Conservation (phyloP, 805 yeast species). For the Candida incommunis region DNA sequence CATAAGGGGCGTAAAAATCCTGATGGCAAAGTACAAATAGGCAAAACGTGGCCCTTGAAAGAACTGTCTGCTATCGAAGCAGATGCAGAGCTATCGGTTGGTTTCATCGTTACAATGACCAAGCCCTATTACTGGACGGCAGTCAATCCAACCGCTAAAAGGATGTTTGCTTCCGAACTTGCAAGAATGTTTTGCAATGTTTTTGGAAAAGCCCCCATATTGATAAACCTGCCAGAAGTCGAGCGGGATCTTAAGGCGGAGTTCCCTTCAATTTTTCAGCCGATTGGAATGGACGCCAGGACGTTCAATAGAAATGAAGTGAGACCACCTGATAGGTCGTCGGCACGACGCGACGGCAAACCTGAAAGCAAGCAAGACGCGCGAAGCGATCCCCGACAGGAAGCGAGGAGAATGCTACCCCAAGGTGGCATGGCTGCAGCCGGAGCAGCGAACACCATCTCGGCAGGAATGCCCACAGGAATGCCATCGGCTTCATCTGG, state of each 20-base stretch:
- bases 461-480: too few species aligned
- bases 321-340: too few species aligned
- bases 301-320: too few species aligned
- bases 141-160: conserved; percentile 39
- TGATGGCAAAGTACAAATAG: conserved; percentile 70
- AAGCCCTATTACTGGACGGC: conserved; percentile 81
- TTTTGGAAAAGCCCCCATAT: neutral
- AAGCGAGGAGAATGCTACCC: neutral
- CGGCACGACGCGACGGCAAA: too few species aligned
- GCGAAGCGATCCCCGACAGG: neutral
- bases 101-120: conserved; percentile 43
- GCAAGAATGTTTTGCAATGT: neutral
- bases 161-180: conserved; percentile 27
- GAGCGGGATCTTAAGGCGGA: neutral
- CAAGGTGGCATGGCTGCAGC: neutral
- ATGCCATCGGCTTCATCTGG: too few species aligned
- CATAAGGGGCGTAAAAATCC: conserved; percentile 78
- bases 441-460: too few species aligned
- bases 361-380: neutral
- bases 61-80: conserved; percentile 47
- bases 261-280: neutral
- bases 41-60: conserved; percentile 80
- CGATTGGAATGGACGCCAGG: too few species aligned
- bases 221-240: neutral
- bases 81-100: conserved; percentile 22